Percentiles rank a stretch among this genome's conserved stretches.
These are phyloP conservation scores for Catharanthus roseus DNA, from an alignment of 257 asterid genomes.

Conservation along the genomic window DNA sequence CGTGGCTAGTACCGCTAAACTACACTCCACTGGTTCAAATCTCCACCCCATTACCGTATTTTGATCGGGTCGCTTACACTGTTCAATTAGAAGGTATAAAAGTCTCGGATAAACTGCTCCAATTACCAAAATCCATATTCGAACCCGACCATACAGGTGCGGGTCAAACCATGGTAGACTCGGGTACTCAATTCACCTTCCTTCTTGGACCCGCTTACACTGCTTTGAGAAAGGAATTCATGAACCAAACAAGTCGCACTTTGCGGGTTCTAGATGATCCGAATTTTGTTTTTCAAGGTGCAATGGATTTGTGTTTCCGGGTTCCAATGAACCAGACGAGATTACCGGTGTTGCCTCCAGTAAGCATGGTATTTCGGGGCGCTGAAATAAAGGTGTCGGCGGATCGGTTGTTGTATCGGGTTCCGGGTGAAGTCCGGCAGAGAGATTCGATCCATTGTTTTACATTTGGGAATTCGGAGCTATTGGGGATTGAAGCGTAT, in stretches of 20 bases:
- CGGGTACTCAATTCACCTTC: slow-evolving; percentile 93
- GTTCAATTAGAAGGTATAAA: slow-evolving; percentile 78
- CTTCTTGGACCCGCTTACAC: slow-evolving; percentile 76
- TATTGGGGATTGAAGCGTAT: slow-evolving; percentile 56
- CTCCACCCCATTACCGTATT: slow-evolving; percentile 72
- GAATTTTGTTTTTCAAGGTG: slow-evolving; percentile 73
- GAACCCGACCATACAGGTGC: slow-evolving; percentile 95
- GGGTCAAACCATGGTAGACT: slow-evolving; percentile 96
- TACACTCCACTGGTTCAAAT: slow-evolving; percentile 74
- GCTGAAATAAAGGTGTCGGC: slow-evolving; percentile 56
- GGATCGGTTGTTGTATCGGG: slow-evolving; percentile 49
- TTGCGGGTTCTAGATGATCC: slow-evolving; percentile 69
- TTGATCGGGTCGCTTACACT: slow-evolving; percentile 77
- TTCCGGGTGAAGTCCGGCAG: slow-evolving; percentile 50
- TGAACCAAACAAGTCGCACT: slow-evolving; percentile 33
- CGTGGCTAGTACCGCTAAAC: slow-evolving; percentile 55
- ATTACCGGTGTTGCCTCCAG: slow-evolving; percentile 55
- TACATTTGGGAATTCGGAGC: slow-evolving; percentile 79
- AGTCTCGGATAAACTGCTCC: slow-evolving; percentile 46
- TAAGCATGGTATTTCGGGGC: slow-evolving; percentile 59
- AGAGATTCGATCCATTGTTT: slow-evolving; percentile 62
- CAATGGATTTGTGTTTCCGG: slow-evolving; percentile 69
- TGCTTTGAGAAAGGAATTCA: slow-evolving; percentile 48
- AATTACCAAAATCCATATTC: slow-evolving; percentile 55
- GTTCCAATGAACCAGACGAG: slow-evolving; percentile 30